Conservation (phyloP, 139 green algal species). For the Picochlorum sp. region DNA sequence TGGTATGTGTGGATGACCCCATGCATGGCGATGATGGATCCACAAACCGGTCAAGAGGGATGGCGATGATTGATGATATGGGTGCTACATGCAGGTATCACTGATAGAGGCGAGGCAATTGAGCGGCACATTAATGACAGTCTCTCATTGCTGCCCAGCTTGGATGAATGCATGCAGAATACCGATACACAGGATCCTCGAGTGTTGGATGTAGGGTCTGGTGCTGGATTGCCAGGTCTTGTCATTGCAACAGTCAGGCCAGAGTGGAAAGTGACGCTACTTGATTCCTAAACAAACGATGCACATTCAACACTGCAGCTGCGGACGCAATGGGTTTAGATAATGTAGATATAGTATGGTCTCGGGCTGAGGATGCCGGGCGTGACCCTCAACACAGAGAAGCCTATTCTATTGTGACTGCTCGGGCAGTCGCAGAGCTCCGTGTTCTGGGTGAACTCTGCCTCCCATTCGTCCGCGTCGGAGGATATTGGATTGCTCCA, state of each 20-base stretch:
- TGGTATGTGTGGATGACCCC: slow-evolving; percentile 30
- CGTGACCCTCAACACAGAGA: slow-evolving; percentile 28
- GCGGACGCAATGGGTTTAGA: slow-evolving; percentile 25
- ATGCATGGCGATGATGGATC: neutral
- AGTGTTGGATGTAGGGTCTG: slow-evolving; percentile 85
- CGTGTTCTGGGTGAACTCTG: slow-evolving; percentile 80
- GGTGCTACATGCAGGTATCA: slow-evolving; percentile 39
- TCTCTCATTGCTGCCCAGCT: slow-evolving; percentile 62
- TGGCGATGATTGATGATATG: neutral
- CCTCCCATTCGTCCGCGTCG: slow-evolving; percentile 70
- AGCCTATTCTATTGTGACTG: slow-evolving; percentile 60
- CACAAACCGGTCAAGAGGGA: too few species aligned
- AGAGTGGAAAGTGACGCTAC: slow-evolving; percentile 66
- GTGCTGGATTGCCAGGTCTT: slow-evolving; percentile 77
- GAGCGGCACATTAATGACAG: slow-evolving; percentile 65
- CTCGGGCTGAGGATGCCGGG: slow-evolving; percentile 59
- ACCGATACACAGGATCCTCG: neutral
- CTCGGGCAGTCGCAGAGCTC: slow-evolving; percentile 78
- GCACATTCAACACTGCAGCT: slow-evolving; percentile 30
- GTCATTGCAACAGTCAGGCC: slow-evolving; percentile 69
- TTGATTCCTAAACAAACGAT: slow-evolving; percentile 77
- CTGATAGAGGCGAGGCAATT: slow-evolving; percentile 42
- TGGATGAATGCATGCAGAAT: slow-evolving; percentile 31
- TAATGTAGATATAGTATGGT: slow-evolving; percentile 67
- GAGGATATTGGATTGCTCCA: slow-evolving; percentile 70